phyloP scores from a whole-genome alignment of 1,139 yeast genomes.

The Taphrina pruni region DNA sequence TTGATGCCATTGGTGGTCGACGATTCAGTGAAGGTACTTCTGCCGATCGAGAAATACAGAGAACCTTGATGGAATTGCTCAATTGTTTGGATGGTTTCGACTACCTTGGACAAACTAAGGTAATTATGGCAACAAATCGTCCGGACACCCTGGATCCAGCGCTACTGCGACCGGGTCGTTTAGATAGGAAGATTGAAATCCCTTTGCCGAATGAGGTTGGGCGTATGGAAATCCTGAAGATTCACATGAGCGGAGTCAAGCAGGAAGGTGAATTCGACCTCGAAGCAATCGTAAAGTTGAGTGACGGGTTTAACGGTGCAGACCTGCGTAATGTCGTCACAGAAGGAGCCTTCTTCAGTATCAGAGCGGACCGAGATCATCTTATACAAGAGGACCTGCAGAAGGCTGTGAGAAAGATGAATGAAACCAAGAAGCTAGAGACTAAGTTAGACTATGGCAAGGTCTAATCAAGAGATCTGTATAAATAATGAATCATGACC shows the following conservation, averaged over 20 bases:
- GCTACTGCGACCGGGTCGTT: slow-evolving; percentile 94
- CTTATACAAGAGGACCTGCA: slow-evolving; percentile 90
- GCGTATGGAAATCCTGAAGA: slow-evolving; percentile 90
- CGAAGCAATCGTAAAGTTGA: slow-evolving; percentile 96
- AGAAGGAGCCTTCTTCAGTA: slow-evolving; percentile 99
- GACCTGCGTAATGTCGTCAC: slow-evolving; percentile 96
- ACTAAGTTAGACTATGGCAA: slow-evolving; percentile 80
- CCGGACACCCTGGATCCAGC: slow-evolving; percentile 99
- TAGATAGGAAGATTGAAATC: slow-evolving; percentile 96
- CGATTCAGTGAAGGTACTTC: slow-evolving; percentile 98
- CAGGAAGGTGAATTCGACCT: slow-evolving; percentile 96
- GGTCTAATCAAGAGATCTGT: slow-evolving; percentile 13
- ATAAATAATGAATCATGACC: slow-evolving; percentile 6
- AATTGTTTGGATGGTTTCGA: slow-evolving; percentile 99
- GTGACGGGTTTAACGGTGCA: slow-evolving; percentile 99
- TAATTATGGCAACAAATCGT: slow-evolving; percentile 98
- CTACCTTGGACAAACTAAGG: slow-evolving; percentile 93
- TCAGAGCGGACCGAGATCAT: slow-evolving; percentile 95
- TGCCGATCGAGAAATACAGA: slow-evolving; percentile 98
- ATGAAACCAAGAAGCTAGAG: slow-evolving; percentile 95
- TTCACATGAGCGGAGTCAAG: slow-evolving; percentile 83
- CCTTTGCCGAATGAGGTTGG: slow-evolving; percentile 97
- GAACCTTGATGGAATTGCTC: slow-evolving; percentile 96
- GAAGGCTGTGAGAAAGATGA: slow-evolving; percentile 98
- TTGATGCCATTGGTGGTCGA: slow-evolving; percentile 99